phyloP scores from a whole-genome alignment of 2,329 filamentous ascomycete genomes.

The Alternaria infectoria region DNA sequence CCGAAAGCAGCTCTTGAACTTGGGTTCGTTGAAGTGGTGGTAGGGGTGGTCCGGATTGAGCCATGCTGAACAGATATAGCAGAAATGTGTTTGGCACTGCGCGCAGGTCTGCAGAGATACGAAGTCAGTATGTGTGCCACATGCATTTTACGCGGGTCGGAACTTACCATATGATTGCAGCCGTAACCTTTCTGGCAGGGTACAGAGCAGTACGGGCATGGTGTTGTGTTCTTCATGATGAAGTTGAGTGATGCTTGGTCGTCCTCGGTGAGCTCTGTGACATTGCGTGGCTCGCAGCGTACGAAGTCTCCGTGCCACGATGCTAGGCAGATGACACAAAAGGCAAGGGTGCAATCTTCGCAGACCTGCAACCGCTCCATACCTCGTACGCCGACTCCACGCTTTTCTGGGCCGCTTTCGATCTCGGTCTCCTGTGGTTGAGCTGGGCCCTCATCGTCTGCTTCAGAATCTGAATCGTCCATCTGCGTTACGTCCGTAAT shows the following conservation, averaged over 20 bases:
- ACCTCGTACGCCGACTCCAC: slow-evolving; percentile 53
- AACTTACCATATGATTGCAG: slow-evolving; percentile 55
- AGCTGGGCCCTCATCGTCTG: slow-evolving; percentile 27
- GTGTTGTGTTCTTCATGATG: slow-evolving; percentile 78
- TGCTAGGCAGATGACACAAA: slow-evolving; percentile 75
- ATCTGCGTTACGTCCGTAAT: slow-evolving; percentile 50
- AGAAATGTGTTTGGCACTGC: slow-evolving; percentile 90
- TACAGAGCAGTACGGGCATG: slow-evolving; percentile 85
- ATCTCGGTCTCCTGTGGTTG: slow-evolving; percentile 7
- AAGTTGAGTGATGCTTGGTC: slow-evolving; percentile 89
- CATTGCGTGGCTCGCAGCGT: slow-evolving; percentile 71
- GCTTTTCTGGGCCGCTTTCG: slow-evolving; percentile 28
- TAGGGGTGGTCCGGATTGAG: slow-evolving; percentile 83
- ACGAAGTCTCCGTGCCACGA: slow-evolving; percentile 94
- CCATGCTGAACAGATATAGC: slow-evolving; percentile 92
- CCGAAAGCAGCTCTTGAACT: slow-evolving; percentile 74
- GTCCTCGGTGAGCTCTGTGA: slow-evolving; percentile 77
- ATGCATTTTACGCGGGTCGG: slow-evolving; percentile 76
- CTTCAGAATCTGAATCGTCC: slow-evolving; percentile 50
- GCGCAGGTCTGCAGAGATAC: slow-evolving; percentile 74
- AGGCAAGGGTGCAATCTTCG: slow-evolving; percentile 75
- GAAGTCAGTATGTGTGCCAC: slow-evolving; percentile 65
- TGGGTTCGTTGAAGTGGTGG: slow-evolving; percentile 78
- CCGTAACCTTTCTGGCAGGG: slow-evolving; percentile 90
- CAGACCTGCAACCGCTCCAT: slow-evolving; percentile 79